These are phyloP conservation scores for Bipolaris sorokiniana DNA, from an alignment of 2,329 filamentous ascomycete genomes.

Conservation along the genomic window DNA sequence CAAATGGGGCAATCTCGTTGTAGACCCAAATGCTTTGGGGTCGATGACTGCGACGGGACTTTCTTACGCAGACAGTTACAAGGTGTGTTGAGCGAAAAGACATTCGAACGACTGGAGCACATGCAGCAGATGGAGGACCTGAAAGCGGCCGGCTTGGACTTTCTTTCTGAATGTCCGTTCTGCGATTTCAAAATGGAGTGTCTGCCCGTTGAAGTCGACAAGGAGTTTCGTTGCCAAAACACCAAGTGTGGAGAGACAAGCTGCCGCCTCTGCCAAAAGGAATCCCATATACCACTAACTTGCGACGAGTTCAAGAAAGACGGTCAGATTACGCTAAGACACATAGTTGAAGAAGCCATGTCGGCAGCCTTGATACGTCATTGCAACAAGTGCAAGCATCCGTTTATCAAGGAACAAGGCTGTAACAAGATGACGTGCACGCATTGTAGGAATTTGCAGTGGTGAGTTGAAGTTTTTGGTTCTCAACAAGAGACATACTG, in stretches of 20 bases:
- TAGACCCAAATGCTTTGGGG: conserved; percentile 73
- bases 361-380: conserved; percentile 76
- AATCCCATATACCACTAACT: conserved; percentile 73
- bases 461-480: conserved; percentile 49
- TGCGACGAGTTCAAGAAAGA: conserved; percentile 71
- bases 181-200: conserved; percentile 81
- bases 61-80: conserved; percentile 65
- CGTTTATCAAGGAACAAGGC: conserved; percentile 77
- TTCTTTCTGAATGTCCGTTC: conserved; percentile 78
- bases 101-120: conserved; percentile 68
- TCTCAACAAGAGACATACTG: neutral
- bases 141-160: conserved; percentile 71
- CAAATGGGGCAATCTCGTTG: conserved; percentile 74
- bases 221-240: conserved; percentile 75
- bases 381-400: conserved; percentile 75
- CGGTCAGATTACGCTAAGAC: conserved; percentile 65
- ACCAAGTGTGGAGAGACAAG: conserved; percentile 64
- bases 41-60: conserved; percentile 60
- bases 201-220: conserved; percentile 69
- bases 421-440: conserved; percentile 86
- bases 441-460: conserved; percentile 62
- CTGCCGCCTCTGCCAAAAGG: conserved; percentile 65
- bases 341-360: conserved; percentile 82
- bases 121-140: conserved; percentile 75
- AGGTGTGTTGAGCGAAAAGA: conserved; percentile 64